Percentiles rank a stretch among this genome's conserved stretches.
These are phyloP conservation scores for Waltergamsia citrina DNA, from an alignment of 2,329 filamentous ascomycete genomes.

Conservation along the genomic window DNA sequence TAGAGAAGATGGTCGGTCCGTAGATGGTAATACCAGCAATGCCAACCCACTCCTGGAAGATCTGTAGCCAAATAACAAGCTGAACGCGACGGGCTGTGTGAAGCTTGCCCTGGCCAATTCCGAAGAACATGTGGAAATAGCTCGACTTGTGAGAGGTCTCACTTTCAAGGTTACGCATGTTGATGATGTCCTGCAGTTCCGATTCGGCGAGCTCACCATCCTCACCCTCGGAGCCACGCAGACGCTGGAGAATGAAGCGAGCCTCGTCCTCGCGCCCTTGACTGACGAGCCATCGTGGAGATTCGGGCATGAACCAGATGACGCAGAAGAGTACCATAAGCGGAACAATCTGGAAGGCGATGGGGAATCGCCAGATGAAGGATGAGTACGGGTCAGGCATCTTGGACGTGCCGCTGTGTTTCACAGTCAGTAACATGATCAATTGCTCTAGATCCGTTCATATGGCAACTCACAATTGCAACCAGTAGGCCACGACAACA, in stretches of 20 bases:
- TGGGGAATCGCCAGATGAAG: slow-evolving; percentile 59
- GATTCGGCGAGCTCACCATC: slow-evolving; percentile 44
- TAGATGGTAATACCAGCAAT: slow-evolving; percentile 58
- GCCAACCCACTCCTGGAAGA: slow-evolving; percentile 61
- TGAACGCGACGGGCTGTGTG: slow-evolving; percentile 60
- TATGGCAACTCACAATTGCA: slow-evolving; percentile 37
- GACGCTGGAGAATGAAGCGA: slow-evolving; percentile 51
- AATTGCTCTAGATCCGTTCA: not conserved
- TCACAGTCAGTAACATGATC: no score
- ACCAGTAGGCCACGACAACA: slow-evolving; percentile 52
- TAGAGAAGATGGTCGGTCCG: slow-evolving; percentile 50
- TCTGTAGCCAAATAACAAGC: slow-evolving; percentile 62
- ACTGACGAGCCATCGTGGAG: slow-evolving; percentile 58
- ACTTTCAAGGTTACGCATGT: slow-evolving; percentile 52
- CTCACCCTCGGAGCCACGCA: slow-evolving; percentile 49
- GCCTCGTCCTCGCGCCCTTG: slow-evolving; percentile 58
- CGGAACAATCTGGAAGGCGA: slow-evolving; percentile 61
- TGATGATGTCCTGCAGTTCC: slow-evolving; percentile 61
- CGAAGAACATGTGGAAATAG: slow-evolving; percentile 59
- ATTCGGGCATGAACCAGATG: slow-evolving; percentile 63
- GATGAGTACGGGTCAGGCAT: slow-evolving; percentile 46
- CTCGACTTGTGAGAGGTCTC: slow-evolving; percentile 47
- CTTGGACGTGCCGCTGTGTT: slow-evolving; percentile 44
- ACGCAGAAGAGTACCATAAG: slow-evolving; percentile 44
- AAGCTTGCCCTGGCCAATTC: slow-evolving; percentile 53